Evolutionary conservation across 108 stramenopile genomes (phyloP).

Genomic region (Chaetoceros tenuissimus): DNA sequence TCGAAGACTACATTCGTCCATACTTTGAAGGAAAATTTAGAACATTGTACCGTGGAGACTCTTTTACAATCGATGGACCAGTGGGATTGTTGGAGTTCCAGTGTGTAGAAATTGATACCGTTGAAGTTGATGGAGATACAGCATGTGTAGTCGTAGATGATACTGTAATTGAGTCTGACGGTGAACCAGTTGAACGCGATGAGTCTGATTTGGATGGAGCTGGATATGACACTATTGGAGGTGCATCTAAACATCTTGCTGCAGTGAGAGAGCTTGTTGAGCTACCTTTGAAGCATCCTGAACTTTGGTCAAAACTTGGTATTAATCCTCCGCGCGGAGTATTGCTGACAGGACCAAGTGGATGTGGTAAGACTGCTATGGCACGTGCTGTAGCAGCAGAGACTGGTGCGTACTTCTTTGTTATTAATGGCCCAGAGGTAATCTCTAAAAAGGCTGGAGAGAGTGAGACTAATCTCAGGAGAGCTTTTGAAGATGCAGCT

Average conservation of each 20-base stretch:
- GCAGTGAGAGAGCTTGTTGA: conserved; percentile 96
- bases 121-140: conserved; percentile 69
- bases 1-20: conserved; percentile 78
- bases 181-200: conserved; percentile 69
- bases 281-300: conserved; percentile 93
- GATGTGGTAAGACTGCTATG: conserved; percentile 96
- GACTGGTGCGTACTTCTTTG: conserved; percentile 92
- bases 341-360: conserved; percentile 92
- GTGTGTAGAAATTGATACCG: conserved; percentile 78
- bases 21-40: conserved; percentile 84
- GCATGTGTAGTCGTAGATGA: conserved; percentile 84
- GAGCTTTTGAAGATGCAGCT: conserved; percentile 89
- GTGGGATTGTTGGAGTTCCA: conserved; percentile 72
- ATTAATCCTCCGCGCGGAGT: conserved; percentile 94
- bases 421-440: conserved; percentile 98
- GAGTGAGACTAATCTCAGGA: conserved; percentile 78
- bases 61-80: conserved; percentile 65
- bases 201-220: conserved; percentile 91
- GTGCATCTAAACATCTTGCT: conserved; percentile 90
- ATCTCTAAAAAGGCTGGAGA: conserved; percentile 96
- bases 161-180: conserved; percentile 75
- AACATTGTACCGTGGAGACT: conserved; percentile 61
- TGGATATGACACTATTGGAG: conserved; percentile 95
- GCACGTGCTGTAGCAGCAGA: conserved; percentile 93
- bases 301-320: conserved; percentile 92